A percentile compares a stretch with the other conserved stretches of the same genome.
Conservation (phyloP, 2,329 filamentous ascomycete species). For the Penicillium aurantiogriseum region DNA sequence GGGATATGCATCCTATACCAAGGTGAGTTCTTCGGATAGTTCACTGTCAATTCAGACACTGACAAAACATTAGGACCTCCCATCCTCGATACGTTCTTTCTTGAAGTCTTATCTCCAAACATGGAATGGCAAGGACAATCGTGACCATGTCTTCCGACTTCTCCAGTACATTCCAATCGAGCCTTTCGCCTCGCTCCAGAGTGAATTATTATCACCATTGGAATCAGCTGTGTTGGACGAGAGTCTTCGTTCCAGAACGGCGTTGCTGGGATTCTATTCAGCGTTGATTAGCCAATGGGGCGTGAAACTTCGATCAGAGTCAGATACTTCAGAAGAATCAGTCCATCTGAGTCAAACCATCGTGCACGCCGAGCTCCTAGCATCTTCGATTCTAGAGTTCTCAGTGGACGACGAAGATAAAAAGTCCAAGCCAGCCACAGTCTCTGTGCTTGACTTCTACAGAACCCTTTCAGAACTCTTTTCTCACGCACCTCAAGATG, state of each 20-base stretch:
- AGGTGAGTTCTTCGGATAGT: constrained; percentile 27
- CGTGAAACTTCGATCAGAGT: constrained; percentile 31
- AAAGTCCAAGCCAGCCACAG: constrained; percentile 37
- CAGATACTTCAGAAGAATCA: constrained; percentile 29
- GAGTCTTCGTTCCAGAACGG: constrained; percentile 52
- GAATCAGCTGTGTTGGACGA: constrained; percentile 44
- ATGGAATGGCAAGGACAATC: constrained; percentile 63
- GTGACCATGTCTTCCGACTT: constrained; percentile 41
- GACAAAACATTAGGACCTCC: constrained; percentile 30
- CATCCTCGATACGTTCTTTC: constrained; percentile 34
- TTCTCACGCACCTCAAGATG: constrained; percentile 51
- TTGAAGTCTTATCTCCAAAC: constrained; percentile 53
- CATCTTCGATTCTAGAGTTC: constrained; percentile 60
- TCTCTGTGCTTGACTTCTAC: constrained; percentile 66
- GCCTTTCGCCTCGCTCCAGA: constrained; percentile 35
- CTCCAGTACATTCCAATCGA: constrained; percentile 36
- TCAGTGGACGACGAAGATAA: constrained; percentile 22
- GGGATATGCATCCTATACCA: constrained; percentile 38
- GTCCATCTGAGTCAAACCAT: constrained; percentile 42
- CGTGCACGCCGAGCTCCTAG: constrained; percentile 55
- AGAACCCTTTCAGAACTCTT: constrained; percentile 61
- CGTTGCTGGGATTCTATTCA: constrained; percentile 67
- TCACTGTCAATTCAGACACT: neutral
- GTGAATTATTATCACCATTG: constrained; percentile 37
- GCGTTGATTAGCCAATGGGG: constrained; percentile 60